Conservation (phyloP, 176 grass and related monocot genomes). For the Ampelocalamus luodianensis region DNA sequence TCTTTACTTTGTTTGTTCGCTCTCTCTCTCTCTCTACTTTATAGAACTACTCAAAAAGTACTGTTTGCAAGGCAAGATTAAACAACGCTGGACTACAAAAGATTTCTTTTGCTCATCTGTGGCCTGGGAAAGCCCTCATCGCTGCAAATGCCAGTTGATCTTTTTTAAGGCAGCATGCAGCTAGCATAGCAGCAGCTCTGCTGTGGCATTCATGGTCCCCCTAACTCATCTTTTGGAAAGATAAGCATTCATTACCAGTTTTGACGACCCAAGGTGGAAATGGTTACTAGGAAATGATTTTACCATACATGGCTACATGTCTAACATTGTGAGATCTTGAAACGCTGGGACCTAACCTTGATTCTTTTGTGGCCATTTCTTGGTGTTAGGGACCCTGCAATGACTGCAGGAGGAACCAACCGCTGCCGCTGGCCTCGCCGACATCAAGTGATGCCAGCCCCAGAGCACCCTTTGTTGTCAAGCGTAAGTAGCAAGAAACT, state of each 20-base stretch:
- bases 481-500: constrained; percentile 65
- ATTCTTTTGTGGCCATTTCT: constrained; percentile 42
- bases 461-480: constrained; percentile 78
- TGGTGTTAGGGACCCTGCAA: constrained; percentile 69
- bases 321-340: constrained; percentile 23
- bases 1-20: background rate
- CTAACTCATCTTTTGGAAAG: constrained; percentile 26
- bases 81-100: constrained; percentile 63
- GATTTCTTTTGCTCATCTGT: constrained; percentile 53
- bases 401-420: constrained; percentile 77
- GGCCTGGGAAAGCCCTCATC: constrained; percentile 30
- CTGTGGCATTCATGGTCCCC: constrained; percentile 43
- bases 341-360: constrained; percentile 22
- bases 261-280: constrained; percentile 11
- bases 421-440: constrained; percentile 53
- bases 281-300: constrained; percentile 20
- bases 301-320: constrained; percentile 1
- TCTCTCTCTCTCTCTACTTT: background rate
- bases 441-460: constrained; percentile 56
- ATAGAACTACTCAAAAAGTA: constrained; percentile 52
- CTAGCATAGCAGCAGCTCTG: constrained; percentile 41
- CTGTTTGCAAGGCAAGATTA: constrained; percentile 66
- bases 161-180: constrained; percentile 49
- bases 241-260: constrained; percentile 23
- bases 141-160: constrained; percentile 44